Evolutionary conservation across 78 protist genomes (phyloP), one percentile per base, ranked within the genome.

Genomic region (Dictyostelium capitatum): DNA sequence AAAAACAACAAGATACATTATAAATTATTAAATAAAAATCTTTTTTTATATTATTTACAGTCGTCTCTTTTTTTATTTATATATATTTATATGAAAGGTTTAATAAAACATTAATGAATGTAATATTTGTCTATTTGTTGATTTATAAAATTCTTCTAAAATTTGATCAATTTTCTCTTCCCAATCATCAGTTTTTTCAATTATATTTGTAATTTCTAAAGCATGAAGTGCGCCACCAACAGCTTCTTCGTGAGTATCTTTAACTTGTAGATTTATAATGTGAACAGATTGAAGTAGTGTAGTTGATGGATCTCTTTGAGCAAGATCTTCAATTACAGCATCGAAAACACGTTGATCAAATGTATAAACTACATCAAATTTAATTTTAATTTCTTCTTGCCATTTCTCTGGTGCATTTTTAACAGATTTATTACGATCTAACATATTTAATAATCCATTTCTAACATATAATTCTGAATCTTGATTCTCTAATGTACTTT

Each of bases 391-490:
- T 50, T 65, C 80, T 32, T 90, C 95, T 70, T 89, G 95, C 93
- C 92, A 96, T 15, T 92, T 90, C 79, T 96, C 98, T 10, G 98
- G 98, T 32, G 94, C 96, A 5, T 30, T 23, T 30, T 96, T 96
- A 2, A 96, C 90, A 5, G 37, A 11, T 14, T 53, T 65, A 79
- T 96, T 96, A 8, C 98, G 37, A 23, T 96, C 90, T 28, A 96
- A 79, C 98, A 96, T 96, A n/a, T 70, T 83, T 20, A 95, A 77
- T n/a, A 95, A 70, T n/a, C 97, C 97, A 65, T 92, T 96, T 23
- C 51, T 37, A 50, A 80, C 83, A 84, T 96, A 95, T 20, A 89
- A 56, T n/a, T 81, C 82, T 54, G 28, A 69, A 48, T 90, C 65
- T 67, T 89, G 89, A 6, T 64, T 62, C 20, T 46, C 70, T 30